A percentile compares a stretch with the other conserved stretches of the same genome.
These are phyloP conservation scores for Calycina marina DNA, from an alignment of 2,329 filamentous ascomycete species.

Conservation along the genomic window DNA sequence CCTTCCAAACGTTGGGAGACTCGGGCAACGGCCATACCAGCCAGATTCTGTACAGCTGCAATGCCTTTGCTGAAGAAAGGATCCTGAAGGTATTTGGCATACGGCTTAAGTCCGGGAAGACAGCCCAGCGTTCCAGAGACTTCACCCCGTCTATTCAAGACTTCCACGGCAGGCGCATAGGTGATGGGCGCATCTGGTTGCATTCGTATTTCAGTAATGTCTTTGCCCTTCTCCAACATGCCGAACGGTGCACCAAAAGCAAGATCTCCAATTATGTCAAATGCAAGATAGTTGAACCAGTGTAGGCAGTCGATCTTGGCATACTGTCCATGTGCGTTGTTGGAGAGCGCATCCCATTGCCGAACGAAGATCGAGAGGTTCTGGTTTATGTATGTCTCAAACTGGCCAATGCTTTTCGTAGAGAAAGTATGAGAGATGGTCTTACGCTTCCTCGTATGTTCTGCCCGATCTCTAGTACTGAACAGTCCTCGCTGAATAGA, in stretches of 20 bases:
- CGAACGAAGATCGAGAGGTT: slow-evolving; percentile 62
- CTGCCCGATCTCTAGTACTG: slow-evolving; percentile 68
- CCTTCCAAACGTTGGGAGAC: slow-evolving; percentile 66
- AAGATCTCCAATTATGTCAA: slow-evolving; percentile 38
- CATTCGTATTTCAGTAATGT: slow-evolving; percentile 59
- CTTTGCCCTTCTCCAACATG: slow-evolving; percentile 67
- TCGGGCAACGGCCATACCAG: slow-evolving; percentile 74
- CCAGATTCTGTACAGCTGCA: slow-evolving; percentile 61
- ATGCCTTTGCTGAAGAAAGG: slow-evolving; percentile 67
- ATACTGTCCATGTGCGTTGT: slow-evolving; percentile 26
- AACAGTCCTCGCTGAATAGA: slow-evolving; percentile 75
- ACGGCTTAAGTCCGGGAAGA: slow-evolving; percentile 60
- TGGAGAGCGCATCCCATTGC: slow-evolving; percentile 55
- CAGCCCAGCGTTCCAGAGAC: slow-evolving; percentile 70
- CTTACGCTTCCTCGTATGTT: slow-evolving; percentile 82
- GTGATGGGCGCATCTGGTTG: slow-evolving; percentile 45
- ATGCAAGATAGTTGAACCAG: slow-evolving; percentile 61
- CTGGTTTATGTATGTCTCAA: slow-evolving; percentile 75
- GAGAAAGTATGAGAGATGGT: slow-evolving; percentile 78
- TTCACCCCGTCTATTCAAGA: slow-evolving; percentile 76
- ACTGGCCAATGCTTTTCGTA: slow-evolving; percentile 64
- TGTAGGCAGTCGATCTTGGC: slow-evolving; percentile 60
- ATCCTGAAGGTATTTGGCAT: slow-evolving; percentile 65
- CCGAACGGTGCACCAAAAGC: slow-evolving; percentile 69
- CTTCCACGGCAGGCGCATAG: slow-evolving; percentile 69